A percentile compares a stretch with the other conserved stretches of the same genome.
Evolutionary conservation across 1,284 basidiomycete genomes (phyloP).

Genomic region (Somion occarium): DNA sequence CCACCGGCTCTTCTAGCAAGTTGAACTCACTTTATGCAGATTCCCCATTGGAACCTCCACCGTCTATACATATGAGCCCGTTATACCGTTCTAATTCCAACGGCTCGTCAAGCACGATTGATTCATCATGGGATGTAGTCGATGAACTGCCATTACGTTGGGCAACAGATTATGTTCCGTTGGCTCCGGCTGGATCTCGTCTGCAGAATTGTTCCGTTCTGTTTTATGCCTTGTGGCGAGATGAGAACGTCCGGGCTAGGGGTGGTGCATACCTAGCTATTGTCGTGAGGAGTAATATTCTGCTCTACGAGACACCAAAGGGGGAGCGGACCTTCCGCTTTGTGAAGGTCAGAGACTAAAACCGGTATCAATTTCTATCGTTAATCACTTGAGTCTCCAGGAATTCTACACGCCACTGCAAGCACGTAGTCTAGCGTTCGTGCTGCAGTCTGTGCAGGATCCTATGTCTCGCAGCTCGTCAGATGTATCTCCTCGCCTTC

Average conservation of each 20-base stretch:
- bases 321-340: constrained; percentile 79
- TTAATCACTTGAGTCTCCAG: constrained; percentile 33
- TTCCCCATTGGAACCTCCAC: constrained; percentile 8
- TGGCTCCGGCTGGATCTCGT: constrained; percentile 63
- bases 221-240: constrained; percentile 63
- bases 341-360: constrained; percentile 49
- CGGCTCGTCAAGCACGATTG: constrained; percentile 32
- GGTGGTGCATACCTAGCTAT: constrained; percentile 69
- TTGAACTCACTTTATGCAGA: constrained; percentile 24
- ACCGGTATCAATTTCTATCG: constrained; percentile 2
- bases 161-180: constrained; percentile 76
- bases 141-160: constrained; percentile 74
- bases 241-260: constrained; percentile 41
- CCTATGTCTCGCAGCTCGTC: constrained; percentile 39
- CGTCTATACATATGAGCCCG: background rate
- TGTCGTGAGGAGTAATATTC: constrained; percentile 66
- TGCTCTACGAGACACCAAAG: constrained; percentile 74
- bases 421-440: constrained; percentile 59
- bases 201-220: constrained; percentile 52
- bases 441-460: constrained; percentile 61
- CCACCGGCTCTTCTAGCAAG: constrained; percentile 15
- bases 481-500: constrained; percentile 29
- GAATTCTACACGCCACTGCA: constrained; percentile 76
- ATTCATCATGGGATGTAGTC: constrained; percentile 66
- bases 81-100: constrained; percentile 13